Evolutionary conservation across 2,329 filamentous ascomycete genomes (phyloP), one percentile per base, ranked within the genome.

Genomic region (Ceratocystiopsis sp.): DNA sequence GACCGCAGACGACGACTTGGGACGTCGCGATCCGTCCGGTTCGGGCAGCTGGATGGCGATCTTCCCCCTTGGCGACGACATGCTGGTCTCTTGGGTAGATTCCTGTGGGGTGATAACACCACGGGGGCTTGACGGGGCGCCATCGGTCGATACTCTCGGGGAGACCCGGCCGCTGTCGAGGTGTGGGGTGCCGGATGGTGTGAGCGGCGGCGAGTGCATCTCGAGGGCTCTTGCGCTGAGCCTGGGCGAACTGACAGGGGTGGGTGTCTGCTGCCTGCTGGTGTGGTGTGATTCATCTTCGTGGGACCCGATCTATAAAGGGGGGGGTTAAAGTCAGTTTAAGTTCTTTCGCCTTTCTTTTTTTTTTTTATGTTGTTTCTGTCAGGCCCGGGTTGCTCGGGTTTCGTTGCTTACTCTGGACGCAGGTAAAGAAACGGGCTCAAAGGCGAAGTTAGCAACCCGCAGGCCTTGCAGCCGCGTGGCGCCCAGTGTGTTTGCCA

Each of bases 171-270:
- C 57, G 18, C 54, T 53, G 37, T 67, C 64, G 36, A 57, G 55
- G 34, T 61, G 61, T 17, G 63, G 63, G 37, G 84, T 89, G 42
- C 78, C 86, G 43, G 85, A 78, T 16, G 89, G 89, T 13, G 87
- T 95, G 42, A 96, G 70, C 37, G 86, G 86, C 50, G 89, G 89
- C 12, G 87, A 93, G 52, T 89, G 82, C 63, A 93, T 73, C 45
- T 80, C 74, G 46, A 78, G 75, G 38, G 73, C 65, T 47, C 73
- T 71, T 47, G 83, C 80, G 49, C 78, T 82, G 36, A 75, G 65
- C 56, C 69, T 71, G 29, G 80, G 78, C 45, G 80, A 86, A 48
- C 78, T 78, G 49, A 35, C 36, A n/a, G 80, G 78, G 49, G 62
- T 75, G 42, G 76, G 78, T 43, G 78, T 80, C 36, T 74, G 67